These are phyloP conservation scores for Casuarina cunninghamiana DNA, from an alignment of 306 rosid species.

Conservation along the genomic window DNA sequence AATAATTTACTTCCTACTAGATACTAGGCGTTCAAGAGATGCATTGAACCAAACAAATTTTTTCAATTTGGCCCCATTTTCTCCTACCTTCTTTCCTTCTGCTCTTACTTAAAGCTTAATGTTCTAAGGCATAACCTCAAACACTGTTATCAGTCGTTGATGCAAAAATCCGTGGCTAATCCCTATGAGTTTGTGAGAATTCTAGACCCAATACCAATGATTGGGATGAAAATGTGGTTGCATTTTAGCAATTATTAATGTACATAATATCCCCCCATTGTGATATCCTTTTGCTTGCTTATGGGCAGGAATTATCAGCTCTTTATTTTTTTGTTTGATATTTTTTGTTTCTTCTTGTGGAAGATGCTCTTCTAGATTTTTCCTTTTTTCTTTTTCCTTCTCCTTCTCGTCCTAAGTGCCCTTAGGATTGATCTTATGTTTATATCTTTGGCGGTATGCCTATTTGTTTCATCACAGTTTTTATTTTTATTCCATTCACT, in stretches of 20 bases:
- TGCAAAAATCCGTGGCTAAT: not conserved
- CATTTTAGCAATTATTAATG: not conserved
- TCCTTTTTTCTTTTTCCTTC: not conserved
- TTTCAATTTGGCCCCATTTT: not conserved
- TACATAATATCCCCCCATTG: not conserved
- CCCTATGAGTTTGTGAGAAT: not conserved
- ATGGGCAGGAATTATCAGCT: not conserved
- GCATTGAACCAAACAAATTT: not conserved
- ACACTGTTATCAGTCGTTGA: not conserved
- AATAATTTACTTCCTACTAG: not conserved
- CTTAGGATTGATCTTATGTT: not conserved
- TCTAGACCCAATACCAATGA: not conserved
- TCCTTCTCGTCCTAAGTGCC: not conserved
- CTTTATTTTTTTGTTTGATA: not conserved
- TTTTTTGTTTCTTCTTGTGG: not conserved
- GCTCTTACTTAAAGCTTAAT: not conserved
- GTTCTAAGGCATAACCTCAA: not conserved
- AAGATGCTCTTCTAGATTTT: not conserved
- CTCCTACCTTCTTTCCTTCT: not conserved
- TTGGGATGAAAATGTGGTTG: not conserved
- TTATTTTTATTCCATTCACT: not conserved
- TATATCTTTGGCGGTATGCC: not conserved
- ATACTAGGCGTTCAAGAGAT: slow-evolving; percentile 1
- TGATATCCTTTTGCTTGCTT: not conserved
- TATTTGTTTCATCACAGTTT: not conserved